phyloP scores from a whole-genome alignment of 495 filamentous ascomycete species.

The Penicillium subrubescens region DNA sequence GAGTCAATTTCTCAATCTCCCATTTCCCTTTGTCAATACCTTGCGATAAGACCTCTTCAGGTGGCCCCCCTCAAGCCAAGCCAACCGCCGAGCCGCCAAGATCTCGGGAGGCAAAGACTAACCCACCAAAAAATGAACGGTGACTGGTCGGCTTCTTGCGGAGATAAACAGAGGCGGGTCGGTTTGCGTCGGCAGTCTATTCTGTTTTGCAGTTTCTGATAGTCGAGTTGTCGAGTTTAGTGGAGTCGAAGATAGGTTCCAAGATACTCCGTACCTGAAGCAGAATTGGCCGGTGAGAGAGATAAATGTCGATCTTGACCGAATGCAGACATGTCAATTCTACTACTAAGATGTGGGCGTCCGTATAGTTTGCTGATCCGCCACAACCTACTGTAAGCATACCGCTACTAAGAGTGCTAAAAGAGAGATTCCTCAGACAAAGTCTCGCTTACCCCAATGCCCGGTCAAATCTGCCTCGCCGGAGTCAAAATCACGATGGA shows the following conservation, averaged over 20 bases:
- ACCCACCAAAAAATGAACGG: neutral
- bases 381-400: neutral
- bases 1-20: neutral
- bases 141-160: neutral
- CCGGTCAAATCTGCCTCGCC: neutral
- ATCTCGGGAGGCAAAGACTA: constrained; percentile 12
- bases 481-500: neutral
- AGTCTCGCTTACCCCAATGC: neutral
- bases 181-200: constrained; percentile 8
- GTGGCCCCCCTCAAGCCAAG: neutral
- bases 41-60: constrained; percentile 9
- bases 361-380: neutral
- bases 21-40: constrained; percentile 6
- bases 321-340: neutral
- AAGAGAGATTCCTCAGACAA: neutral
- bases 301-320: neutral
- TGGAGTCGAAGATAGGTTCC: neutral
- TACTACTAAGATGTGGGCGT: neutral
- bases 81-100: constrained; percentile 18
- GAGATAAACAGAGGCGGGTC: constrained; percentile 10
- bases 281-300: neutral
- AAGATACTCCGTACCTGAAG: neutral
- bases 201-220: neutral
- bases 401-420: neutral
- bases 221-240: neutral